These are phyloP conservation scores for Botrytis galanthina DNA, from an alignment of 2,329 filamentous ascomycete species.

Conservation along the genomic window DNA sequence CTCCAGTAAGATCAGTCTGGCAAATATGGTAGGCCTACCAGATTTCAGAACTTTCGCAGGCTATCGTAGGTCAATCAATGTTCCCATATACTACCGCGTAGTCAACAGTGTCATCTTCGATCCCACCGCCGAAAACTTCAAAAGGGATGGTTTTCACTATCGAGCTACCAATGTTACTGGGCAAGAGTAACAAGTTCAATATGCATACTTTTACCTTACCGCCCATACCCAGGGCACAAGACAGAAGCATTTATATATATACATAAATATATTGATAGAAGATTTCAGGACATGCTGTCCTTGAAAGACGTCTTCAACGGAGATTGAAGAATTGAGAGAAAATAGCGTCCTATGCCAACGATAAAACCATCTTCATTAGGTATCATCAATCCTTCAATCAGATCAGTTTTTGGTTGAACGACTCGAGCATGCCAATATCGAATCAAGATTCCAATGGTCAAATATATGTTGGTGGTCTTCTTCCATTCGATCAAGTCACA, in stretches of 20 bases:
- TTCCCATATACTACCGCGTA: not conserved
- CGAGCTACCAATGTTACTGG: not conserved
- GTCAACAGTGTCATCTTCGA: not conserved
- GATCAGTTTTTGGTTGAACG: not conserved
- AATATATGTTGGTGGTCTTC: not conserved
- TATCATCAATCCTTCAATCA: not conserved
- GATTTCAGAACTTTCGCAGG: not conserved
- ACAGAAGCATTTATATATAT: no score
- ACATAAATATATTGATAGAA: no score
- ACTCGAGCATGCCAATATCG: no score
- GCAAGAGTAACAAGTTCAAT: not conserved
- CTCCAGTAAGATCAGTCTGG: not conserved
- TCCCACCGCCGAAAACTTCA: not conserved
- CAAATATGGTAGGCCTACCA: not conserved
- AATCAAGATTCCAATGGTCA: not conserved
- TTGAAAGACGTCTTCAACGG: not conserved
- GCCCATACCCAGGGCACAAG: not conserved
- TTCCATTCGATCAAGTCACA: not conserved
- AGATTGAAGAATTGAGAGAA: not conserved
- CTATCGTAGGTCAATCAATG: not conserved
- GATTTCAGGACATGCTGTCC: not conserved
- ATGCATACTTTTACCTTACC: not conserved
- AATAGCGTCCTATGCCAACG: not conserved
- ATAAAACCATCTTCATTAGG: not conserved
- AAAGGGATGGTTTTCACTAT: not conserved